These are phyloP conservation scores for Anthracocystis walkeri DNA, from an alignment of 1,284 basidiomycete species.

Conservation along the genomic window DNA sequence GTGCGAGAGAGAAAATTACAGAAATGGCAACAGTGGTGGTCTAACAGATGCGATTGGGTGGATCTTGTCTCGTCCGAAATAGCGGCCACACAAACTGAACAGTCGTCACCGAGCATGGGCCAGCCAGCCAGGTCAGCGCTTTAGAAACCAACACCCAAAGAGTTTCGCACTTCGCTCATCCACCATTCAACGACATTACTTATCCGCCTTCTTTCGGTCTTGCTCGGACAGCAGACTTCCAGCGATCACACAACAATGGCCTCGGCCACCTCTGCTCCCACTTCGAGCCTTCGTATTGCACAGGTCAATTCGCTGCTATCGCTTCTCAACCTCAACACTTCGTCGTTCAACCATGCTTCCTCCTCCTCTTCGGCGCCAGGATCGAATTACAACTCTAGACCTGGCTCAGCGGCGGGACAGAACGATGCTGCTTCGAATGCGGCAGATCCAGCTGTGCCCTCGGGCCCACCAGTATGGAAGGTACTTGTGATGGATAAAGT, in stretches of 20 bases:
- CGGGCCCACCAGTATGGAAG: slow-evolving; percentile 90
- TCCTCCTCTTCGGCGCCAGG: slow-evolving; percentile 41
- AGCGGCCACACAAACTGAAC: not conserved
- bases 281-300: slow-evolving; percentile 54
- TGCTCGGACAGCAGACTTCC: not conserved
- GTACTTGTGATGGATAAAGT: slow-evolving; percentile 93
- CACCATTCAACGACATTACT: not conserved
- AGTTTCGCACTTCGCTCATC: not conserved
- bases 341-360: slow-evolving; percentile 48
- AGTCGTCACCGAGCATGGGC: slow-evolving; percentile 4
- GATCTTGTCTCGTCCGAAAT: slow-evolving; percentile 10
- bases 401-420: slow-evolving; percentile 38
- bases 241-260: slow-evolving; percentile 19
- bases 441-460: slow-evolving; percentile 33
- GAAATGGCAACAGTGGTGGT: not conserved
- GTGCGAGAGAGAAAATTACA: not conserved
- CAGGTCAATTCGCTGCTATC: slow-evolving; percentile 64
- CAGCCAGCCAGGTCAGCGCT: slow-evolving; percentile 1
- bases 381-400: slow-evolving; percentile 43
- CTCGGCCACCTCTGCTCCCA: slow-evolving; percentile 22
- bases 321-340: slow-evolving; percentile 66
- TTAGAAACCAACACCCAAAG: slow-evolving; percentile 4
- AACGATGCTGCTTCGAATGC: slow-evolving; percentile 7
- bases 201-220: not conserved
- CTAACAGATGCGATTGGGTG: no score